A percentile compares a stretch with the other conserved stretches of the same genome.
phyloP scores from a whole-genome alignment of 164 flowering plant genomes.

The Magnolia officinalis region DNA sequence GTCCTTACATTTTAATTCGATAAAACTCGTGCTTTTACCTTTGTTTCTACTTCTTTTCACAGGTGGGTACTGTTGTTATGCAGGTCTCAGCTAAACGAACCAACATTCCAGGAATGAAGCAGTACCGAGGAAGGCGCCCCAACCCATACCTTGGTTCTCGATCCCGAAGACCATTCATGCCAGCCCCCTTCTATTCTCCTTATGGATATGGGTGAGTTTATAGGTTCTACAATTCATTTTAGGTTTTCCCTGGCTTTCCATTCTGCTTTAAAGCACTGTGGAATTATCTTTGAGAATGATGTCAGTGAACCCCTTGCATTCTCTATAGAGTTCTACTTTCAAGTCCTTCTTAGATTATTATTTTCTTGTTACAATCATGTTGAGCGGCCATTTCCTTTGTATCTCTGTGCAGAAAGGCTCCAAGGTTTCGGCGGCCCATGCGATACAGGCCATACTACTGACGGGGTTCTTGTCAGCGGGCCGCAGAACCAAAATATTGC shows the following conservation, averaged over 20 bases:
- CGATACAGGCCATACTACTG: slow-evolving; percentile 60
- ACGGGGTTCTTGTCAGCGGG: not conserved
- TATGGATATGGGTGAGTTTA: slow-evolving; percentile 55
- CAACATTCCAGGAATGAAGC: slow-evolving; percentile 76
- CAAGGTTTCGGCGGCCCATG: slow-evolving; percentile 68
- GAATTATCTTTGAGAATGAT: not conserved
- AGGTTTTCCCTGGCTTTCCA: no score
- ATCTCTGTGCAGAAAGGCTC: slow-evolving; percentile 44
- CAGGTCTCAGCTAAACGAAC: slow-evolving; percentile 78
- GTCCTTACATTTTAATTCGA: slow-evolving; percentile 17
- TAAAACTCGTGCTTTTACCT: not conserved
- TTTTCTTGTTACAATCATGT: not conserved
- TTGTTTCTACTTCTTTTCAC: not conserved
- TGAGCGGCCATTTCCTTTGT: not conserved
- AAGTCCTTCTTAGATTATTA: not conserved
- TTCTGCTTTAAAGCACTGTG: not conserved
- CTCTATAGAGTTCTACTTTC: not conserved
- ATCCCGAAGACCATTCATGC: slow-evolving; percentile 43
- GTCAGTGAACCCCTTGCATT: not conserved
- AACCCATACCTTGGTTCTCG: slow-evolving; percentile 43
- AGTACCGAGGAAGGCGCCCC: slow-evolving; percentile 53
- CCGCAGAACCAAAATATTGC: not conserved
- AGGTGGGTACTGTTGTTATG: not conserved
- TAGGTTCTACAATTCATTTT: not conserved
- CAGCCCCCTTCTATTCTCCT: slow-evolving; percentile 37